Conservation (phyloP, 1,284 basidiomycete genomes). For the Bondarzewia mesenterica region DNA sequence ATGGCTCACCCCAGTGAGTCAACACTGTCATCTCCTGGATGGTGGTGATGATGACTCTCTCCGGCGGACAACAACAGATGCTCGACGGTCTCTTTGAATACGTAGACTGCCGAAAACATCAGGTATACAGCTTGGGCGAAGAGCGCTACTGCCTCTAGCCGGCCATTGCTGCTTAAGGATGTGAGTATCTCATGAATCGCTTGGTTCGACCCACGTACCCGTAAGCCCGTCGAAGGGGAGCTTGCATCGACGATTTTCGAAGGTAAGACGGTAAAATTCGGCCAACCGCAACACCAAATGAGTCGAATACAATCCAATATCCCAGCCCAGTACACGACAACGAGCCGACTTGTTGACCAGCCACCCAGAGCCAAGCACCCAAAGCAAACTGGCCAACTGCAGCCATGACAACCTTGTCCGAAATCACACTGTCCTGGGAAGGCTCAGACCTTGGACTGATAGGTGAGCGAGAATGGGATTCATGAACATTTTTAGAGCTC, state of each 20-base stretch:
- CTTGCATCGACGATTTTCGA: slow-evolving; percentile 17
- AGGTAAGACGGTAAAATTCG: slow-evolving; percentile 39
- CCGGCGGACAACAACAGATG: slow-evolving; percentile 63
- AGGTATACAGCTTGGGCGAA: slow-evolving; percentile 89
- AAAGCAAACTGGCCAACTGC: slow-evolving; percentile 43
- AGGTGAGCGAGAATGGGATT: slow-evolving; percentile 7
- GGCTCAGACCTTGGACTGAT: not conserved
- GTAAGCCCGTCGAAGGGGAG: slow-evolving; percentile 42
- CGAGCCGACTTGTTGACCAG: slow-evolving; percentile 86
- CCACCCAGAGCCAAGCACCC: slow-evolving; percentile 78
- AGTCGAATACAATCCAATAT: slow-evolving; percentile 95
- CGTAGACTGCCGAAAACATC: slow-evolving; percentile 86
- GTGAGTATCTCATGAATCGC: not conserved
- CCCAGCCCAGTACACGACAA: slow-evolving; percentile 85
- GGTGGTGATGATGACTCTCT: slow-evolving; percentile 55
- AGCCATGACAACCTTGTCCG: slow-evolving; percentile 15
- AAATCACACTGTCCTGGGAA: not conserved
- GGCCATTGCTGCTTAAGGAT: slow-evolving; percentile 46
- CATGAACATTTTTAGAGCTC: slow-evolving; percentile 2
- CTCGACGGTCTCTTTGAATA: slow-evolving; percentile 90
- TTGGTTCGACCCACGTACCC: slow-evolving; percentile 66
- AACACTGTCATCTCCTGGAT: slow-evolving; percentile 38
- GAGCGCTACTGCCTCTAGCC: slow-evolving; percentile 71
- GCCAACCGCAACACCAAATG: slow-evolving; percentile 66
- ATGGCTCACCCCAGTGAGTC: slow-evolving; percentile 31